Evolutionary conservation across 768 basidiomycete species (phyloP).

Genomic region (Russula sp.): DNA sequence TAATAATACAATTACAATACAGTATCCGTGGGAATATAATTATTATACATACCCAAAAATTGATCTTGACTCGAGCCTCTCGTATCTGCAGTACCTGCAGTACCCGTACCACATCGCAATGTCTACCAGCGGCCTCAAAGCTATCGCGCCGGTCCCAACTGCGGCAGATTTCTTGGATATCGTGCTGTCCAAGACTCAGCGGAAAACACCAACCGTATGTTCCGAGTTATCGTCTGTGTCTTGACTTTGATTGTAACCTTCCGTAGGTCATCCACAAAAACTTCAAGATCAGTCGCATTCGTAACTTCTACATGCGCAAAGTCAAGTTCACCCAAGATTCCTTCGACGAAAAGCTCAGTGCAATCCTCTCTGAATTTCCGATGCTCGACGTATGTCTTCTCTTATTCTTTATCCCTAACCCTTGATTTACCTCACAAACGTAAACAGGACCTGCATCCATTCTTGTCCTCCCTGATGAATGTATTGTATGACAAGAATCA

Average conservation of each 20-base stretch:
- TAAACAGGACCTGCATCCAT: slow-evolving; percentile 83
- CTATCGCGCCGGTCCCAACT: slow-evolving; percentile 97
- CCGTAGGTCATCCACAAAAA: slow-evolving; percentile 94
- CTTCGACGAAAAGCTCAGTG: slow-evolving; percentile 91
- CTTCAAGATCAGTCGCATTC: slow-evolving; percentile 98
- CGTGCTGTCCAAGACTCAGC: slow-evolving; percentile 87
- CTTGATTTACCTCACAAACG: neutral
- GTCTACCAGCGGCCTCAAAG: slow-evolving; percentile 89
- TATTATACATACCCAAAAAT: neutral
- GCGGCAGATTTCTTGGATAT: slow-evolving; percentile 93
- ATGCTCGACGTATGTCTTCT: slow-evolving; percentile 77
- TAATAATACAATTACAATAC: no score
- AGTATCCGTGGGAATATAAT: slow-evolving; percentile 7
- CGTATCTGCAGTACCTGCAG: neutral
- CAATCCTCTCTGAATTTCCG: slow-evolving; percentile 93
- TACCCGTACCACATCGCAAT: slow-evolving; percentile 25
- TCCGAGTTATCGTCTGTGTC: neutral
- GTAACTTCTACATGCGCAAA: slow-evolving; percentile 98
- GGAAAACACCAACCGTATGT: slow-evolving; percentile 89
- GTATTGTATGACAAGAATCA: slow-evolving; percentile 99
- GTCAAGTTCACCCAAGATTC: slow-evolving; percentile 98
- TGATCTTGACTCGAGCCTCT: neutral
- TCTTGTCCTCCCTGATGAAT: slow-evolving; percentile 92
- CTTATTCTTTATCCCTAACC: slow-evolving; percentile 1
- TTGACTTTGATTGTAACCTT: neutral